Evolutionary conservation across 2,329 filamentous ascomycete genomes (phyloP).

Genomic region (Nemania sp.): DNA sequence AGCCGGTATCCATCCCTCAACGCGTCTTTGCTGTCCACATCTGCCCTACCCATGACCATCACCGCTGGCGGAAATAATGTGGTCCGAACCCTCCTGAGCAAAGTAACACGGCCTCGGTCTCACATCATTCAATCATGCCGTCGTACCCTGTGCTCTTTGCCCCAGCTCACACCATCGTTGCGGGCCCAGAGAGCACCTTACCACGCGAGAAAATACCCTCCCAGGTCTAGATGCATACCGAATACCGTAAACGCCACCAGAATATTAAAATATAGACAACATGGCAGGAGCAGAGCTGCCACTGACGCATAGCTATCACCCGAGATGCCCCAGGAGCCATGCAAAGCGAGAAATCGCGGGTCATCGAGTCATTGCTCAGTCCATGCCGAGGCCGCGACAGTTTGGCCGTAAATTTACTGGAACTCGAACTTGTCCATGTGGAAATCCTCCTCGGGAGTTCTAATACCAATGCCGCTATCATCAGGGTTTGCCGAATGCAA

Average conservation of each 20-base stretch:
- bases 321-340: too few relatives aligned
- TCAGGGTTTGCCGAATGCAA: conserved; percentile 57
- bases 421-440: conserved; percentile 62
- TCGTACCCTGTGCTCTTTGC: conserved; percentile 28
- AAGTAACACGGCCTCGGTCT: conserved; percentile 23
- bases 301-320: too few relatives aligned
- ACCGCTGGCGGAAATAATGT: conserved; percentile 17
- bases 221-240: conserved; percentile 19
- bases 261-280: conserved; percentile 23
- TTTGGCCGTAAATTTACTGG: conserved; percentile 42
- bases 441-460: conserved; percentile 68
- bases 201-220: background rate
- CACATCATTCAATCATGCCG: conserved; percentile 35
- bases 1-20: background rate
- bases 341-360: background rate
- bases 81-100: conserved; percentile 11
- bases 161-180: conserved; percentile 7
- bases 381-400: conserved; percentile 36
- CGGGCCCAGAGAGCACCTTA: background rate
- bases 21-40: background rate
- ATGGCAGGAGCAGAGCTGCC: conserved; percentile 3
- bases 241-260: conserved; percentile 24
- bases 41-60: background rate
- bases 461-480: conserved; percentile 75
- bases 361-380: conserved; percentile 13